Conservation (phyloP, 2,329 filamentous ascomycete genomes). For the Zymoseptoria tritici region DNA sequence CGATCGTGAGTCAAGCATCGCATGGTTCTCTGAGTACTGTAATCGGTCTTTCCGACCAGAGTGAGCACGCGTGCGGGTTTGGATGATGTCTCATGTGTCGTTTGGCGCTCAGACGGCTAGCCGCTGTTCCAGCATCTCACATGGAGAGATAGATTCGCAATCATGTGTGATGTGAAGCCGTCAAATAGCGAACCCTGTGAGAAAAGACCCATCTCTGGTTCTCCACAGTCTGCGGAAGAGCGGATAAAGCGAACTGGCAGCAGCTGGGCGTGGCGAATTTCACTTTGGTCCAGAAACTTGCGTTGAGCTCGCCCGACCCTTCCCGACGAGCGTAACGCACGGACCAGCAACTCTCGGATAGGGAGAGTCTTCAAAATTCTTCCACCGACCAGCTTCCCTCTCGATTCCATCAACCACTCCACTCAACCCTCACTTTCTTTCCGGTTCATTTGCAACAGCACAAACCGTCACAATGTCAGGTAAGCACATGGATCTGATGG, state of each 20-base stretch:
- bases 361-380: not conserved
- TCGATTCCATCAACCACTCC: not conserved
- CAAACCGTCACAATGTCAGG: not conserved
- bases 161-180: not conserved
- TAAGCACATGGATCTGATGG: not conserved
- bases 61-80: too few species aligned
- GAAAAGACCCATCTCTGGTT: not conserved
- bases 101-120: too few species aligned
- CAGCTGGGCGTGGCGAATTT: not conserved
- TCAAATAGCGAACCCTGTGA: not conserved
- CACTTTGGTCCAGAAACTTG: not conserved
- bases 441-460: not conserved
- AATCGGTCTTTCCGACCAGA: too few species aligned
- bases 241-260: not conserved
- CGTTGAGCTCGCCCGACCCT: not conserved
- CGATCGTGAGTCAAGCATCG: too few species aligned
- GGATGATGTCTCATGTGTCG: too few species aligned
- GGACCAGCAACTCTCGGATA: not conserved
- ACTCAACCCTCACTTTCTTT: not conserved
- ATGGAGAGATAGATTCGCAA: too few species aligned
- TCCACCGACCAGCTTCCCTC: not conserved
- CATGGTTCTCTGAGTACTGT: too few species aligned
- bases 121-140: too few species aligned
- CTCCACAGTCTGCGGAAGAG: not conserved
- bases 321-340: not conserved